phyloP scores from a whole-genome alignment of 345 rosid genomes.

The Lumnitzera racemosa region DNA sequence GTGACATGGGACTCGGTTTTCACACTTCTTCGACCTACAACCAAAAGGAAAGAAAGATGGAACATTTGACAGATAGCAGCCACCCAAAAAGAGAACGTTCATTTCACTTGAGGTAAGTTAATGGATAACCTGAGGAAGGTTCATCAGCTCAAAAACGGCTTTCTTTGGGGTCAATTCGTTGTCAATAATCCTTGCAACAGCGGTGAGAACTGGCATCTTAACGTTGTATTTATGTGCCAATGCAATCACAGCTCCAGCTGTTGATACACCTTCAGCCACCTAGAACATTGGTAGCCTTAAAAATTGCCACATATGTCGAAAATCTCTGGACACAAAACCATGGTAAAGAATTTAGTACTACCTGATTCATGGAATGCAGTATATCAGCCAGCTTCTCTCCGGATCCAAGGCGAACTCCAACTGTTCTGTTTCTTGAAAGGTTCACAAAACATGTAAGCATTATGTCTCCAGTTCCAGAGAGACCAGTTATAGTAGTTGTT shows the following conservation, averaged over 20 bases:
- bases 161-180: conserved; percentile 75
- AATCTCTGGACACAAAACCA: neutral
- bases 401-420: conserved; percentile 88
- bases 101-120: neutral
- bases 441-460: conserved; percentile 93
- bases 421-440: conserved; percentile 85
- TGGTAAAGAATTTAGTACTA: conserved; percentile 15
- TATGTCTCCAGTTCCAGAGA: conserved; percentile 93
- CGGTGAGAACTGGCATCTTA: conserved; percentile 87
- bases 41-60: neutral
- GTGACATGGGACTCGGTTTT: neutral
- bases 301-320: neutral
- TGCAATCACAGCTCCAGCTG: conserved; percentile 93
- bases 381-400: conserved; percentile 87
- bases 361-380: conserved; percentile 84
- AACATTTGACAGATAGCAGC: too few species aligned
- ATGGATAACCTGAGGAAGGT: conserved; percentile 30
- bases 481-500: conserved; percentile 78
- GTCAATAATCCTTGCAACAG: conserved; percentile 86
- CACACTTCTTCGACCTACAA: conserved; percentile 17
- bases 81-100: neutral
- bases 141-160: conserved; percentile 82
- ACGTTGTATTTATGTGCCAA: conserved; percentile 92
- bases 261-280: conserved; percentile 97
- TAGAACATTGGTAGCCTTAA: conserved; percentile 12